phyloP scores from a whole-genome alignment of 306 rosid species.

The Castanea mollissima region DNA sequence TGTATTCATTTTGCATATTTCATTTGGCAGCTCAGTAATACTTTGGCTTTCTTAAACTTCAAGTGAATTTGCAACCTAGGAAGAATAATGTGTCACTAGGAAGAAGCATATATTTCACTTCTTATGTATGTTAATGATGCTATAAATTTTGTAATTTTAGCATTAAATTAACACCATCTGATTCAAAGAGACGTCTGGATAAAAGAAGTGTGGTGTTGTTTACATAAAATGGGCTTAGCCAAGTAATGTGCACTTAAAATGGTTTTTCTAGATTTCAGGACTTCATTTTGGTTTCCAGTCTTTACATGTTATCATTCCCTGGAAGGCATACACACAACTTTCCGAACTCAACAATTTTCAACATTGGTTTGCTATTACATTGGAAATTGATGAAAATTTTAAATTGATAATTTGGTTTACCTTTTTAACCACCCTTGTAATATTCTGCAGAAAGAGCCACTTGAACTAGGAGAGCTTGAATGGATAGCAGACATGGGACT shows the following conservation, averaged over 20 bases:
- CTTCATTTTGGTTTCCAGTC: neutral
- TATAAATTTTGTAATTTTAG: neutral
- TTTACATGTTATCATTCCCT: neutral
- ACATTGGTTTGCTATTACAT: neutral
- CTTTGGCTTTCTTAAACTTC: no score
- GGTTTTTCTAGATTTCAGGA: neutral
- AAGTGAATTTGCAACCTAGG: no score
- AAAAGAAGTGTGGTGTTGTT: neutral
- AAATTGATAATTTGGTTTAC: neutral
- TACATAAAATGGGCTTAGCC: neutral
- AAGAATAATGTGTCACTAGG: no score
- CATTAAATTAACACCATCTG: neutral
- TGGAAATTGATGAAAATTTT: neutral
- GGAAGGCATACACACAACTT: neutral
- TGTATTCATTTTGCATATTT: no score
- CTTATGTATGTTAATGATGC: neutral
- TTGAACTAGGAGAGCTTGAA: conserved; percentile 86
- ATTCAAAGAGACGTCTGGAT: neutral
- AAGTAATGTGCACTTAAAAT: neutral
- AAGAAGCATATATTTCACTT: neutral
- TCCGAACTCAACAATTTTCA: neutral
- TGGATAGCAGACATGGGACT: conserved; percentile 81
- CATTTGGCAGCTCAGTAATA: no score
- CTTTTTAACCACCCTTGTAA: neutral
- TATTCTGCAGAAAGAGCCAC: conserved; percentile 59